These are phyloP conservation scores for Ceratocystis diversiconidia DNA, from an alignment of 2,329 filamentous ascomycete genomes.

Conservation along the genomic window DNA sequence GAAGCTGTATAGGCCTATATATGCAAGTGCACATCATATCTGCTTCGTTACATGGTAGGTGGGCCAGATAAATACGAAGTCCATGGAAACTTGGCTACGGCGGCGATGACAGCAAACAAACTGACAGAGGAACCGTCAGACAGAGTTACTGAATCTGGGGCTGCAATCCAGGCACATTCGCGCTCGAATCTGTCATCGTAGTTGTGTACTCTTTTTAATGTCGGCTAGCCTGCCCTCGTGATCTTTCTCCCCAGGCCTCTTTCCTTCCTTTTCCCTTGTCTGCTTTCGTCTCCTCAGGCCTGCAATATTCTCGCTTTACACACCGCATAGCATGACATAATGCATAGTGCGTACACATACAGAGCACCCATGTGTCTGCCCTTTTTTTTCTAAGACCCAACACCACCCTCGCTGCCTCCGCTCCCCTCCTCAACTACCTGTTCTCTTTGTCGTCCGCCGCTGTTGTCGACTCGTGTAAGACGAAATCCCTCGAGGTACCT, in stretches of 20 bases:
- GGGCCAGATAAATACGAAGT: no score
- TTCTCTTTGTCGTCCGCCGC: no score
- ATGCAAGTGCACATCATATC: background rate
- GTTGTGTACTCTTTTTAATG: background rate
- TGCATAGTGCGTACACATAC: background rate
- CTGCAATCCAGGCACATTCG: background rate
- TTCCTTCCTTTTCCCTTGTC: background rate
- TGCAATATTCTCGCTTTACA: background rate
- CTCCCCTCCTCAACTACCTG: background rate
- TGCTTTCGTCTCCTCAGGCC: background rate
- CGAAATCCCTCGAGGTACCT: conserved; percentile 1
- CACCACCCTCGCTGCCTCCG: background rate
- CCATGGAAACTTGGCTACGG: no score
- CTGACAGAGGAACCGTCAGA: background rate
- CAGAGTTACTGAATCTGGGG: background rate
- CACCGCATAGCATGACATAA: background rate
- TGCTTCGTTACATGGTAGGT: background rate
- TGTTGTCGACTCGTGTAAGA: background rate
- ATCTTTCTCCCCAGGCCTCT: background rate
- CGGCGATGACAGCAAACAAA: no score
- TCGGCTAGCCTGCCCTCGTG: background rate
- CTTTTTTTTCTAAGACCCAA: background rate
- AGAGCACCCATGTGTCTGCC: background rate
- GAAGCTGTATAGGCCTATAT: background rate
- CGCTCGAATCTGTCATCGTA: background rate